phyloP scores from a whole-genome alignment of 192 early-diverging fungal genomes.

The Backusella tuberculispora region DNA sequence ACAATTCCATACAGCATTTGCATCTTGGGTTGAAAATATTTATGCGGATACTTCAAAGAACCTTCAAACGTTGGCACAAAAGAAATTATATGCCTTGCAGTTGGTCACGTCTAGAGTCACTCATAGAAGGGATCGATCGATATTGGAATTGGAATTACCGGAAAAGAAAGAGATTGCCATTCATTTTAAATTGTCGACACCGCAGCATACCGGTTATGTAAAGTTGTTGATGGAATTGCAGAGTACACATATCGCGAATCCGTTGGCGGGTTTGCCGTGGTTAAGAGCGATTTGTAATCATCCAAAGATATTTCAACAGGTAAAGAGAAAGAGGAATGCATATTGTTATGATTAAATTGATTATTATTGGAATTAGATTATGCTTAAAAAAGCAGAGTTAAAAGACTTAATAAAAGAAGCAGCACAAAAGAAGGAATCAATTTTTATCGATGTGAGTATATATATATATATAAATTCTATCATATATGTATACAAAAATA shows the following conservation, averaged over 20 bases:
- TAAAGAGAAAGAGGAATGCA: constrained; percentile 13
- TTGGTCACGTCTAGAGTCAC: constrained; percentile 57
- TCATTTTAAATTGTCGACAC: constrained; percentile 55
- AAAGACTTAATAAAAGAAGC: background rate
- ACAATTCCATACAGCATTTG: constrained; percentile 62
- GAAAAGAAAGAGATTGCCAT: constrained; percentile 76
- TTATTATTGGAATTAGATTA: background rate
- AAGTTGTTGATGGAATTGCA: background rate
- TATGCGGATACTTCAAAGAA: constrained; percentile 51
- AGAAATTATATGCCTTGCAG: constrained; percentile 59
- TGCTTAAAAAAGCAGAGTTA: background rate
- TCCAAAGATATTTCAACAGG: constrained; percentile 54
- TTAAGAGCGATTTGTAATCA: constrained; percentile 66
- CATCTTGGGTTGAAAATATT: constrained; percentile 63
- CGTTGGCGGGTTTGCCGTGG: constrained; percentile 35
- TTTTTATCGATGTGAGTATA: background rate
- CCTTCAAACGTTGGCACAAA: constrained; percentile 24
- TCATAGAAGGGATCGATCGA: constrained; percentile 49
- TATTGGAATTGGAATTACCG: constrained; percentile 62
- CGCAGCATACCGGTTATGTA: constrained; percentile 64
- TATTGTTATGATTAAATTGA: background rate
- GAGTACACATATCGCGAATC: background rate
- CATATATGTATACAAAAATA: too few relatives aligned
- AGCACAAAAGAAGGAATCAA: background rate
- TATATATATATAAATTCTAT: too few relatives aligned